These are phyloP conservation scores for Fusarium miscanthi DNA, from an alignment of 2,329 filamentous ascomycete species.

Conservation along the genomic window DNA sequence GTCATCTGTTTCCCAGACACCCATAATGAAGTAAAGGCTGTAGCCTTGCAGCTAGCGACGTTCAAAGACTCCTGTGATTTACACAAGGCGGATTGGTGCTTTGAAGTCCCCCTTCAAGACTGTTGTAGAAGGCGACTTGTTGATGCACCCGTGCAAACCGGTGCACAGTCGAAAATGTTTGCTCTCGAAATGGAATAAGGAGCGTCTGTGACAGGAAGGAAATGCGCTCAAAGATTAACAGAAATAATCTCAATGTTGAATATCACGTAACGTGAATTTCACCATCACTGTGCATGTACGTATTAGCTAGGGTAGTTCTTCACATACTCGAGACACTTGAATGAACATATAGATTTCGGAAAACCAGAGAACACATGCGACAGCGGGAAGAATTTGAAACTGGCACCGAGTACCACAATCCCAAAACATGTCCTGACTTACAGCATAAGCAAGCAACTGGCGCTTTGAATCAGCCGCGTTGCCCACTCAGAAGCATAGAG, in stretches of 20 bases:
- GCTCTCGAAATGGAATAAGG: not conserved
- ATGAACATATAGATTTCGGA: not conserved
- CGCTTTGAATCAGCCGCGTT: slow-evolving; percentile 28
- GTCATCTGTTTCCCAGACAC: slow-evolving; percentile 71
- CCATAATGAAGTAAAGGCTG: slow-evolving; percentile 55
- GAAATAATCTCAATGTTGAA: slow-evolving; percentile 6
- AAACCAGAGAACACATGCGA: not conserved
- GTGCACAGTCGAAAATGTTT: slow-evolving; percentile 29
- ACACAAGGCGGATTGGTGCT: not conserved
- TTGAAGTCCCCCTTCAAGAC: not conserved
- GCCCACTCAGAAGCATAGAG: slow-evolving; percentile 28
- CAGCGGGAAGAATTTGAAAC: slow-evolving; percentile 23
- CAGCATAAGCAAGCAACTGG: slow-evolving; percentile 29
- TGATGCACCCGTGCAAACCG: slow-evolving; percentile 22
- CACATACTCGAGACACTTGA: not conserved
- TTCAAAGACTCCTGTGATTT: not conserved
- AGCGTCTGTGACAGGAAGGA: not conserved
- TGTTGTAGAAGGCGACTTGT: not conserved
- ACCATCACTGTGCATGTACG: slow-evolving; percentile 12
- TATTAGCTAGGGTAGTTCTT: slow-evolving; percentile 5
- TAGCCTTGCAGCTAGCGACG: not conserved
- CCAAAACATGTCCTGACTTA: slow-evolving; percentile 34
- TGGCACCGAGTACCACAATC: slow-evolving; percentile 14
- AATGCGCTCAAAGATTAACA: slow-evolving; percentile 6
- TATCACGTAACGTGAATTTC: slow-evolving; percentile 1